Conservation (phyloP, 106 monocot species). For the Xerophyta viscosa region DNA sequence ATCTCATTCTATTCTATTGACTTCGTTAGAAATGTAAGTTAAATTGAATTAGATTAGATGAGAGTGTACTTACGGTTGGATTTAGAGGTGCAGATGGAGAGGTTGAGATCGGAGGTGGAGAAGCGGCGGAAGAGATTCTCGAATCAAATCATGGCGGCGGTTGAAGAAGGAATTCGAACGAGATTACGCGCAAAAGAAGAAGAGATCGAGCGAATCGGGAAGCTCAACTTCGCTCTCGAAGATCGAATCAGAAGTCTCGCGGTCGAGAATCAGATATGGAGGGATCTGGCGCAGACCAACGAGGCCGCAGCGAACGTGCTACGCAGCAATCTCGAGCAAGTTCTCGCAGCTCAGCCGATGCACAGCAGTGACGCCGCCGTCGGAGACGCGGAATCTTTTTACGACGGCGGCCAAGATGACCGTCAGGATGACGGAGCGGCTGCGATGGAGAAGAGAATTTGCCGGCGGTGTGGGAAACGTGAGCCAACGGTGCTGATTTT, state of each 20-base stretch:
- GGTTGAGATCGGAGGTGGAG: constrained; percentile 28
- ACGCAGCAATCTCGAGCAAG: constrained; percentile 43
- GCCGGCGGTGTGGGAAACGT: constrained; percentile 5
- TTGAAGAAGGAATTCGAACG: constrained; percentile 14
- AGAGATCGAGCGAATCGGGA: constrained; percentile 35
- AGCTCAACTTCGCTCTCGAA: constrained; percentile 41
- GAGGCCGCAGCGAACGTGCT: constrained; percentile 41
- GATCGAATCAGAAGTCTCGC: constrained; percentile 28
- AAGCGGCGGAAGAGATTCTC: constrained; percentile 17
- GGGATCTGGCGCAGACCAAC: constrained; percentile 46
- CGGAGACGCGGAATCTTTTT: constrained; percentile 18
- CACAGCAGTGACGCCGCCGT: background rate
- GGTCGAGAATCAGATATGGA: constrained; percentile 53
- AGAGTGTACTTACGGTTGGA: too few species aligned
- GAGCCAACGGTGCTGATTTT: constrained; percentile 8
- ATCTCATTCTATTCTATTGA: too few species aligned
- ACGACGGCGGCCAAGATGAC: constrained; percentile 4
- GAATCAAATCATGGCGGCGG: constrained; percentile 16
- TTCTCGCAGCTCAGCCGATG: constrained; percentile 16
- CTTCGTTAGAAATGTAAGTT: too few species aligned
- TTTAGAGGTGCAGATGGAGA: constrained; percentile 13
- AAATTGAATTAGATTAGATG: too few species aligned
- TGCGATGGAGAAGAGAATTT: background rate
- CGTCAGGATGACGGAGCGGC: background rate
- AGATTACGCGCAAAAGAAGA: constrained; percentile 47